Base-by-base conservation (phyloP, 1,284 basidiomycete genomes). In the Ganoderma lucidum region DNA sequence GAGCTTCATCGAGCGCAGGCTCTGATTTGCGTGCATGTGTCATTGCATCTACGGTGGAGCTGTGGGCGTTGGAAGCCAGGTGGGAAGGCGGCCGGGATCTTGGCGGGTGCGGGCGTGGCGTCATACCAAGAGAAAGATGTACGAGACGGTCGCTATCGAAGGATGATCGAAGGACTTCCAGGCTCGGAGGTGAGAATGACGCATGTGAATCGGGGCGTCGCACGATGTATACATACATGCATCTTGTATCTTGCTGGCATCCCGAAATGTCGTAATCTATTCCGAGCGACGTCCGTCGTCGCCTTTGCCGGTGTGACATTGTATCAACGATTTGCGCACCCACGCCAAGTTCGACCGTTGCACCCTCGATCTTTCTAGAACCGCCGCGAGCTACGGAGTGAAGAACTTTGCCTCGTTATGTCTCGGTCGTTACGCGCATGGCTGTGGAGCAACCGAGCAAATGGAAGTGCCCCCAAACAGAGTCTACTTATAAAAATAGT, bases 1-100 rank as follows among this genome's bases (percentile, higher is more conserved):
- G 80, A 93, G 92, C 75, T 93, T 92, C 81, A 88, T 96, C 70
- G 93, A 95, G 77, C 84, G 92, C 65, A 84, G 83, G 62, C 78
- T 94, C 67, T 93, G 76, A 71, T n/a, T 35, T 15, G 1, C 15
- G 9, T 32, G 28, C 37, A 39, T 35, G 35, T 28, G 32, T 10
- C 0, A 8, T 9, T 23, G 23, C 23, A 23, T 23, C 23, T 23
- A 23, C 39, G 5, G 39, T 12, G 48, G 23, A 14, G 12, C 23
- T 6, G 48, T 10, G 48, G 48, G 48, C 23, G 48, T 53, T 14
- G 23, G 48, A 53, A 53, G 48, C 23, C 14, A 2, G 28, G 28
- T 14, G 39, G 61, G 42, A 62, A 48, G 12, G 14, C 35, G 55
- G 30, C 35, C 55, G 58, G 58, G 58, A 23, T 60, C 58, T 37